Evolutionary conservation across 2,329 filamentous ascomycete genomes (phyloP), one percentile per base, ranked within the genome.

Genomic region (Colletotrichum nymphaeae): DNA sequence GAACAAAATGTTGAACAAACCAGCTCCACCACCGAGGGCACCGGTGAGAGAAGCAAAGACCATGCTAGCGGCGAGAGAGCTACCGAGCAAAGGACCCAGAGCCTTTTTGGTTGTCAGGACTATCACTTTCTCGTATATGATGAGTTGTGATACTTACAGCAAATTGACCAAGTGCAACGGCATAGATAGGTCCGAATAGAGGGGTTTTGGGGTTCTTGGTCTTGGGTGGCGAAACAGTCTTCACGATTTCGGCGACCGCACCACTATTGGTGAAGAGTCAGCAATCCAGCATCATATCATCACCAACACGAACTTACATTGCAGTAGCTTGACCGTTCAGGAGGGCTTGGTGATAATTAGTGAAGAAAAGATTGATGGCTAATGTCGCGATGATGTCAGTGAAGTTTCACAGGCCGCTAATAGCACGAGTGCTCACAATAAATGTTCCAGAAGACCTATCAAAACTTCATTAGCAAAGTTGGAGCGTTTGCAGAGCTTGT

Each of bases 311-410:
- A 30, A 55, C 63, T 2, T 14, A 67, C 67, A 70, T 53, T 4
- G 63, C 67, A 14, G 62, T 22, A 19, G 62, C 67, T 30, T 70
- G 67, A 30, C 67, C 67, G 37, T 59, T 30, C 5, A 70, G 2
- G 1, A 70, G 67, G 24, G 67, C 63, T 14, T 37, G n/a, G 30
- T 67, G 67, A 16, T 66, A 70, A 5, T 70, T 70, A 35, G 67
- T 70, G 1, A 35, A 70, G 2, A 67, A 70, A 2, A 70, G 67
- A 9, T 70, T 70, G 30, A 70, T 70, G 4, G 67, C 63, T 70
- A 1, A 1, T 9, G 11, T 16, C n/a, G 4, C 28, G 22, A 3
- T 7, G 11, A 14, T 4, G 4, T 52, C 30, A n/a, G 28, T 22
- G 22, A 12, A 3, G 32, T 37, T 8, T 3, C 7, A n/a, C 42